These are phyloP conservation scores for Candida piceae DNA, from an alignment of 805 yeast genomes.

Conservation along the genomic window DNA sequence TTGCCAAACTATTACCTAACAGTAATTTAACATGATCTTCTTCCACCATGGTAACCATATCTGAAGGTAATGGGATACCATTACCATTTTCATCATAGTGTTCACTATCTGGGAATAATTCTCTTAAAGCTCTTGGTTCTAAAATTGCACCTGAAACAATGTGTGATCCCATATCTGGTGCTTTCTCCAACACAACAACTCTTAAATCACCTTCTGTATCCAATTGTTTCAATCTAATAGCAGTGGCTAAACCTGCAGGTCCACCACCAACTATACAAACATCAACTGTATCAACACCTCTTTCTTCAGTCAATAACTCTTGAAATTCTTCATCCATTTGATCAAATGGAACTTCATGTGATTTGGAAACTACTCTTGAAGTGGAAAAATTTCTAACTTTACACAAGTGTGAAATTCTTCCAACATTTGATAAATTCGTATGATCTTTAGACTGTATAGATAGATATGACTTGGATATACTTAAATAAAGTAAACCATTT, in stretches of 20 bases:
- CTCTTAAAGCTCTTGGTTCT: constrained; percentile 84
- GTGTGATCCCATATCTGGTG: constrained; percentile 90
- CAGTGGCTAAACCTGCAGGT: constrained; percentile 94
- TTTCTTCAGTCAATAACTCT: constrained; percentile 48
- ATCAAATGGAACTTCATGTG: constrained; percentile 22
- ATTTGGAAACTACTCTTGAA: constrained; percentile 1
- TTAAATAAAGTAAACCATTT: neutral
- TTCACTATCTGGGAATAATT: constrained; percentile 71
- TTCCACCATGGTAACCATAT: constrained; percentile 68
- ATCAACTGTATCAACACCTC: constrained; percentile 85
- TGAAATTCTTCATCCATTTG: constrained; percentile 39
- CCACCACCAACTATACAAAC: constrained; percentile 98
- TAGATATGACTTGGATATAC: neutral
- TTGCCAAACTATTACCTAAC: constrained; percentile 45
- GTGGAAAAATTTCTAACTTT: constrained; percentile 3
- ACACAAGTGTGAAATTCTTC: too few relatives aligned
- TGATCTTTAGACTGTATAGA: too few relatives aligned
- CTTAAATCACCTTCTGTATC: constrained; percentile 64
- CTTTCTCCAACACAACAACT: constrained; percentile 87
- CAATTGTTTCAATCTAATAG: constrained; percentile 81
- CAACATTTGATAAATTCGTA: too few relatives aligned
- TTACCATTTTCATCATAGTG: constrained; percentile 42
- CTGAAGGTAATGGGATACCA: constrained; percentile 75
- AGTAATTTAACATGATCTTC: constrained; percentile 70
- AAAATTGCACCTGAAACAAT: constrained; percentile 90